These are phyloP conservation scores for Musa itinerans DNA, from an alignment of 176 grass and related monocot species.

Conservation along the genomic window DNA sequence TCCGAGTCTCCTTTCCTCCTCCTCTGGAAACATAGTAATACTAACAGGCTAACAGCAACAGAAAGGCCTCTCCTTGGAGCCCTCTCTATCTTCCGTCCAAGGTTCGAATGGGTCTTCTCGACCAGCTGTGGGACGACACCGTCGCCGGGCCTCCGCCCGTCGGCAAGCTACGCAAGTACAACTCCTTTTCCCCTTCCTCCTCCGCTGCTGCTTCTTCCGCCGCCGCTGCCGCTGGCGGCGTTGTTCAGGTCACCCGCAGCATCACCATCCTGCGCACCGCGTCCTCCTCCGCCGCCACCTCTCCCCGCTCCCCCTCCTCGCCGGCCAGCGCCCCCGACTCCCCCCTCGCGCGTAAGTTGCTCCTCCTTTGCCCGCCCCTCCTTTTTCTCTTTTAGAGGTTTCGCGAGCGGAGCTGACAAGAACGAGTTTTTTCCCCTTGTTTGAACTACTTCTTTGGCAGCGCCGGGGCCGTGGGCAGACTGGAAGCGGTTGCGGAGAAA, in stretches of 20 bases:
- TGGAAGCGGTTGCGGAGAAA: slow-evolving; percentile 4
- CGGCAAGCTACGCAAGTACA: slow-evolving; percentile 14
- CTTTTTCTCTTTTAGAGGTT: not conserved
- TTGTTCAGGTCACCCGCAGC: slow-evolving; percentile 6
- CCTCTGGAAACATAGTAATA: no score
- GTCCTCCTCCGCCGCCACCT: not conserved
- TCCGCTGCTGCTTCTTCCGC: not conserved
- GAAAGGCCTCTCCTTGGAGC: no score
- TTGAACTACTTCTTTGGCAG: not conserved
- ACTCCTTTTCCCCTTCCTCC: slow-evolving; percentile 8
- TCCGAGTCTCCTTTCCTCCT: no score
- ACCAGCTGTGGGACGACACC: slow-evolving; percentile 22
- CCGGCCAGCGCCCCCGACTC: not conserved
- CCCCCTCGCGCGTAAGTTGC: slow-evolving; percentile 2
- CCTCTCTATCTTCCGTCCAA: no score
- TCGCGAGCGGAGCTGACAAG: no score
- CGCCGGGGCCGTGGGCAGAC: slow-evolving; percentile 1
- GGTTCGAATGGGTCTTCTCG: slow-evolving; percentile 11
- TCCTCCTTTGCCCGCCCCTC: no score
- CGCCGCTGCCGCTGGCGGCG: no score
- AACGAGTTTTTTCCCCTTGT: no score
- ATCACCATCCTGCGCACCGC: not conserved
- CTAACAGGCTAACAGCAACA: no score
- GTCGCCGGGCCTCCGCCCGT: slow-evolving; percentile 17
- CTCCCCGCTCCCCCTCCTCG: not conserved